These are phyloP conservation scores for Luffa acutangula DNA, from an alignment of 306 rosid genomes.

Conservation along the genomic window DNA sequence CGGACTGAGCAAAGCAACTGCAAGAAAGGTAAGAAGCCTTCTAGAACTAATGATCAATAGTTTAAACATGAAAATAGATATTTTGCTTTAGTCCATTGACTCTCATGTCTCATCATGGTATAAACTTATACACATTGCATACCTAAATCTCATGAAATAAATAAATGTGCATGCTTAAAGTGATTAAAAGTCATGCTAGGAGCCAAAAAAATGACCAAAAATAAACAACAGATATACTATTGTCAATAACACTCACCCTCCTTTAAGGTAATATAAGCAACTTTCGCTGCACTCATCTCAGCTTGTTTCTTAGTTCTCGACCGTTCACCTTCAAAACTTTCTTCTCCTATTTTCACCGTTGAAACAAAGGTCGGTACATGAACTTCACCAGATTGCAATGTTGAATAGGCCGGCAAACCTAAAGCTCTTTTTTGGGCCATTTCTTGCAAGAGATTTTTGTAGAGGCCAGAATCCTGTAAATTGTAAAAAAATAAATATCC, in stretches of 20 bases:
- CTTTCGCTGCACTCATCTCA: slow-evolving; percentile 73
- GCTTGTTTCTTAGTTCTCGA: slow-evolving; percentile 68
- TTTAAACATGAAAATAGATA: neutral
- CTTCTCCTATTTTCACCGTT: slow-evolving; percentile 49
- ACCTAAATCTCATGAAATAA: neutral
- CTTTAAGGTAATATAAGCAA: slow-evolving; percentile 48
- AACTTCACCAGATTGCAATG: slow-evolving; percentile 40
- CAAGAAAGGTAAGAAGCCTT: neutral
- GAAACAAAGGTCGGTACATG: slow-evolving; percentile 56
- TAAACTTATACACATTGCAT: neutral
- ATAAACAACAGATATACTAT: neutral
- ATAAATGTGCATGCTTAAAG: neutral
- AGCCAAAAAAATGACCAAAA: neutral
- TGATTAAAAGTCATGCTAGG: neutral
- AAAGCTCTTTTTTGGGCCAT: slow-evolving; percentile 49
- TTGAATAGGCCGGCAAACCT: slow-evolving; percentile 37
- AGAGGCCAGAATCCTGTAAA: slow-evolving; percentile 40
- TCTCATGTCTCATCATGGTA: neutral
- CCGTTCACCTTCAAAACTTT: slow-evolving; percentile 41
- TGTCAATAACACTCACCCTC: slow-evolving; percentile 27
- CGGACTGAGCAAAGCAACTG: neutral
- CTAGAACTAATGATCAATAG: neutral
- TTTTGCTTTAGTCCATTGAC: neutral
- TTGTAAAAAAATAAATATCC: neutral
- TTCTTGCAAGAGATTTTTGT: slow-evolving; percentile 82